These are phyloP conservation scores for Fraxinus floribunda DNA, from an alignment of 305 asterid genomes.

Conservation along the genomic window DNA sequence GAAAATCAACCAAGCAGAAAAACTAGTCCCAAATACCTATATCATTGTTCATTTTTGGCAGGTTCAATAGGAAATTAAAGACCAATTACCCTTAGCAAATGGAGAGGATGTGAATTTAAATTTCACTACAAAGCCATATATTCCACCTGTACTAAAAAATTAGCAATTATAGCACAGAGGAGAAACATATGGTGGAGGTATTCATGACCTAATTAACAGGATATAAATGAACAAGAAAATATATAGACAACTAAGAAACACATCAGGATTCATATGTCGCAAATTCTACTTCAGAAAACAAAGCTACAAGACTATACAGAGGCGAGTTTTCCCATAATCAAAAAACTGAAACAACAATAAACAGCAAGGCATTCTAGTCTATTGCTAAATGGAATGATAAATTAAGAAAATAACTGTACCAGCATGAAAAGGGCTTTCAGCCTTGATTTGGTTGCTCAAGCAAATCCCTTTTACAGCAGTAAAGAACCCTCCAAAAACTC, in stretches of 20 bases:
- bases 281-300: neutral
- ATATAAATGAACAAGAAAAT: too few relatives aligned
- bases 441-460: conserved; percentile 84
- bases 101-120: neutral
- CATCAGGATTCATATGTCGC: neutral
- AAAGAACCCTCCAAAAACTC: neutral
- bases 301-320: neutral
- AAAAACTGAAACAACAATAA: neutral
- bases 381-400: neutral
- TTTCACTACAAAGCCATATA: conserved; percentile 1
- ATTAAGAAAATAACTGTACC: conserved; percentile 44
- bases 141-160: conserved; percentile 4
- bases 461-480: conserved; percentile 42
- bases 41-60: neutral
- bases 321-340: neutral
- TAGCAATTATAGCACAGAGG: neutral
- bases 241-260: too few relatives aligned
- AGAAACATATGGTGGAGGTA: neutral
- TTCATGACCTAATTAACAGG: neutral
- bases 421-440: conserved; percentile 54
- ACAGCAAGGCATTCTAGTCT: neutral
- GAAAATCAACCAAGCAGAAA: neutral
- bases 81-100: neutral
- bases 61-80: neutral
- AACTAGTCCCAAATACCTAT: neutral